phyloP scores from a whole-genome alignment of 2,329 filamentous ascomycete genomes.

The Pyrenophora teres region DNA sequence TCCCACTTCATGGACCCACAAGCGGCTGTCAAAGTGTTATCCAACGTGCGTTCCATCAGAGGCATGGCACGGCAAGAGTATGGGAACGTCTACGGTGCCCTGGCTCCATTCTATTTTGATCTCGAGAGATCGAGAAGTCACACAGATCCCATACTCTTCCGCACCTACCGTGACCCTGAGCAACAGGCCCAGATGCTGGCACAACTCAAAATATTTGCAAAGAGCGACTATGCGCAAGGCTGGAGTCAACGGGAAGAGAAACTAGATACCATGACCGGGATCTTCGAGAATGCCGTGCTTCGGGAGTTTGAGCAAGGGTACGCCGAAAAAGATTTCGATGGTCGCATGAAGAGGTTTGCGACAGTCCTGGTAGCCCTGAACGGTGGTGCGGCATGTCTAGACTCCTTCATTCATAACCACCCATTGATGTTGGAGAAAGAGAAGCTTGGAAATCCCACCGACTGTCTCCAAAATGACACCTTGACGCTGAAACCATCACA shows the following conservation, averaged over 20 bases:
- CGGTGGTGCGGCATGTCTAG: slow-evolving; percentile 75
- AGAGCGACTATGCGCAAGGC: slow-evolving; percentile 78
- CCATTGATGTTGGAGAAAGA: slow-evolving; percentile 77
- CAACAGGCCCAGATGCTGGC: slow-evolving; percentile 87
- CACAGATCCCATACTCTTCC: slow-evolving; percentile 82
- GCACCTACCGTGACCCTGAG: slow-evolving; percentile 84
- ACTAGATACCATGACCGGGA: slow-evolving; percentile 72
- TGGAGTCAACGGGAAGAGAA: slow-evolving; percentile 73
- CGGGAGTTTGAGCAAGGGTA: slow-evolving; percentile 93
- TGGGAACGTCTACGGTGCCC: slow-evolving; percentile 83
- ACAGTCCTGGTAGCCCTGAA: slow-evolving; percentile 83
- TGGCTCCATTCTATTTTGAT: slow-evolving; percentile 89
- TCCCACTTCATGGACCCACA: slow-evolving; percentile 58
- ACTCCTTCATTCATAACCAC: slow-evolving; percentile 88
- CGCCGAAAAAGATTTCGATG: slow-evolving; percentile 84
- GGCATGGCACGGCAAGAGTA: slow-evolving; percentile 89
- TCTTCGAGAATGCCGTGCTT: slow-evolving; percentile 89
- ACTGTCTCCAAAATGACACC: slow-evolving; percentile 76
- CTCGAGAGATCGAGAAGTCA: slow-evolving; percentile 72
- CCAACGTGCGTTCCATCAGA: slow-evolving; percentile 74
- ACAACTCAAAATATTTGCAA: slow-evolving; percentile 77
- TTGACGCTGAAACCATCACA: slow-evolving; percentile 81
- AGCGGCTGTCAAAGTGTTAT: slow-evolving; percentile 70
- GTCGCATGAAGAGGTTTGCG: slow-evolving; percentile 86
- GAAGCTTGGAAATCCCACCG: slow-evolving; percentile 72